These are phyloP conservation scores for Suhomyces kunorum DNA, from an alignment of 1,139 yeast species.

Conservation along the genomic window DNA sequence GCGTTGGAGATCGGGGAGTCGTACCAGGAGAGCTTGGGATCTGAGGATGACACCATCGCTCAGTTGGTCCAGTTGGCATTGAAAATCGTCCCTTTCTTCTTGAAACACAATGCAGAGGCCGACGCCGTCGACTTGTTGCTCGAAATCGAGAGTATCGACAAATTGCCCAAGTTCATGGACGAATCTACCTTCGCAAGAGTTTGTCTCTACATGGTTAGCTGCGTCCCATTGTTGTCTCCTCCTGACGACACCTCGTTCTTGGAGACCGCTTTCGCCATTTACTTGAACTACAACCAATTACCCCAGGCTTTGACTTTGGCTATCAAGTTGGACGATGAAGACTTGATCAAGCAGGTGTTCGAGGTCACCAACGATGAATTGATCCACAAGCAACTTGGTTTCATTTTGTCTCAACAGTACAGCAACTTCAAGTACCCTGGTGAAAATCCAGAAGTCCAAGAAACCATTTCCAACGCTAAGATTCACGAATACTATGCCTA, in stretches of 20 bases:
- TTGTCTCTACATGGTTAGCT: slow-evolving; percentile 90
- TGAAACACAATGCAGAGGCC: slow-evolving; percentile 96
- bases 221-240: slow-evolving; percentile 93
- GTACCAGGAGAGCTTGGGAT: slow-evolving; percentile 66
- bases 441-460: slow-evolving; percentile 78
- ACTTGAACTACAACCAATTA: slow-evolving; percentile 73
- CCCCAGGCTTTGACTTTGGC: slow-evolving; percentile 92
- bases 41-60: slow-evolving; percentile 42
- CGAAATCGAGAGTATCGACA: slow-evolving; percentile 86
- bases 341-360: slow-evolving; percentile 75
- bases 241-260: slow-evolving; percentile 89
- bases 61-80: slow-evolving; percentile 67
- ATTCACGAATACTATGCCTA: slow-evolving; percentile 79
- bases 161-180: slow-evolving; percentile 81
- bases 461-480: slow-evolving; percentile 78
- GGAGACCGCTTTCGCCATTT: slow-evolving; percentile 88
- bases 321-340: slow-evolving; percentile 81
- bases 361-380: slow-evolving; percentile 68
- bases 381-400: slow-evolving; percentile 86
- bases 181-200: slow-evolving; percentile 83
- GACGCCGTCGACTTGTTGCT: slow-evolving; percentile 93
- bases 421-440: slow-evolving; percentile 67
- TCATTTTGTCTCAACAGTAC: slow-evolving; percentile 85
- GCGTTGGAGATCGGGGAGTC: slow-evolving; percentile 94
- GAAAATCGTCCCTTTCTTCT: slow-evolving; percentile 83